Base-by-base conservation (phyloP, 345 rosid genomes). In the Psidium guajava region DNA sequence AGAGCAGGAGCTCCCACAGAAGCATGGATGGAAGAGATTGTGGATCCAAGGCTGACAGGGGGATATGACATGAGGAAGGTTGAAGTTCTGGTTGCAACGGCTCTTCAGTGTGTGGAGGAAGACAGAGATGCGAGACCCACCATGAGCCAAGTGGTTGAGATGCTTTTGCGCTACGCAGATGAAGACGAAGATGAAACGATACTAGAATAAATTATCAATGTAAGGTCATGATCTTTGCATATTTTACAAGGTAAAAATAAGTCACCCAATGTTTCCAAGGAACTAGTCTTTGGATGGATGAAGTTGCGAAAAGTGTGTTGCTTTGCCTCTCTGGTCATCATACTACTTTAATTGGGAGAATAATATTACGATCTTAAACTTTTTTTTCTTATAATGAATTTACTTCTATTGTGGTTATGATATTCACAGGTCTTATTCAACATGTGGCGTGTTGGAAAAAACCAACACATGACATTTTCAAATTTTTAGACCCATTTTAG, bases 131-230 rank as follows among this genome's bases (percentile, higher is more conserved):
- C 84, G 51, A 86, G 90, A 42, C 92, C 89, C 10, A 55, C 86
- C 64, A 90, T 90, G 92, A 40, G 84, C 56, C 53, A 85, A 20
- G 92, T 86, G 2, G 84, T 88, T 20, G 85, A 88, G 69, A 88
- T 83, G 89, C 89, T 90, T 44, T 49, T 56, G 56, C 82, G 11
- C 12, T 44, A 28, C 0, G 51, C 12, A 13, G 58, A 50, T n/a
- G 81, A 82, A 8, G 81, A 61, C 16, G 81, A 82, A 75, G 82
- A 59, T 8, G 59, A 61, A 28, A 15, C 11, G 73, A 0, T 59
- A 27, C 40, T 27, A 58, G 69, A 58, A 58, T 58, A 58, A 11
- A 58, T 58, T 58, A 25, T 2, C 28, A 11, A 6, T 58, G 11
- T 58, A 25, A 58, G 64, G 64, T 12, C 25, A 58, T 58, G 64